Evolutionary conservation across 176 grass and related monocot species (phyloP).

Genomic region (Stipa capillata): DNA sequence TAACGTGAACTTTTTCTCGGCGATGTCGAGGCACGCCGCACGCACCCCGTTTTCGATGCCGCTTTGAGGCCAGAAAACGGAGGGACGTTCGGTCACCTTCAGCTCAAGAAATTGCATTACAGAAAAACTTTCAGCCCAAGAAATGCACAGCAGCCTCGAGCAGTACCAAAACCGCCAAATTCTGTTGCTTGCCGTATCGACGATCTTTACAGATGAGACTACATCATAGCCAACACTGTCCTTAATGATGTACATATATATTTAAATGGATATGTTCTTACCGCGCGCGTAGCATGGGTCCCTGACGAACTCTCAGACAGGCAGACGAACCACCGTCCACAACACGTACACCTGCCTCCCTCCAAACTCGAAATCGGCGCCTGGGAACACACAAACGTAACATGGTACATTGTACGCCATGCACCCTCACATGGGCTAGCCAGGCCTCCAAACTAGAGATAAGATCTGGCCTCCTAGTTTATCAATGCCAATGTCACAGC

Average conservation of each 20-base stretch:
- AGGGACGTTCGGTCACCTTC: too few relatives aligned
- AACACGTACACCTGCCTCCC: neutral
- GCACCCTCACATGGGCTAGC: conserved; percentile 5
- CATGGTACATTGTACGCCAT: neutral
- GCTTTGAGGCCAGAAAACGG: too few relatives aligned
- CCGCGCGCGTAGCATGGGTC: too few relatives aligned
- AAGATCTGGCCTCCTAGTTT: neutral
- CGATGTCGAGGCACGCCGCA: too few relatives aligned
- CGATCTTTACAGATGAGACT: too few relatives aligned
- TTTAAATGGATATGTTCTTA: too few relatives aligned
- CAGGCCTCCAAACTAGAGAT: neutral
- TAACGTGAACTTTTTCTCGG: too few relatives aligned
- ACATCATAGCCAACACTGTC: too few relatives aligned
- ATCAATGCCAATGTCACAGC: neutral
- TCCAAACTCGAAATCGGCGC: neutral
- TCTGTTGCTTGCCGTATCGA: too few relatives aligned
- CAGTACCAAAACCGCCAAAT: too few relatives aligned
- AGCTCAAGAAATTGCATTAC: too few relatives aligned
- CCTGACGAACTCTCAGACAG: neutral
- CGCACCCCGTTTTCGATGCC: neutral
- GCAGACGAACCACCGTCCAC: neutral
- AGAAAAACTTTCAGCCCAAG: neutral
- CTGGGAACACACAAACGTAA: neutral
- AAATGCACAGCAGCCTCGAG: neutral
- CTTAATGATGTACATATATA: too few relatives aligned